Conservation (phyloP, 2,329 filamentous ascomycete species). For the Pseudopyrenochaeta lycopersici region DNA sequence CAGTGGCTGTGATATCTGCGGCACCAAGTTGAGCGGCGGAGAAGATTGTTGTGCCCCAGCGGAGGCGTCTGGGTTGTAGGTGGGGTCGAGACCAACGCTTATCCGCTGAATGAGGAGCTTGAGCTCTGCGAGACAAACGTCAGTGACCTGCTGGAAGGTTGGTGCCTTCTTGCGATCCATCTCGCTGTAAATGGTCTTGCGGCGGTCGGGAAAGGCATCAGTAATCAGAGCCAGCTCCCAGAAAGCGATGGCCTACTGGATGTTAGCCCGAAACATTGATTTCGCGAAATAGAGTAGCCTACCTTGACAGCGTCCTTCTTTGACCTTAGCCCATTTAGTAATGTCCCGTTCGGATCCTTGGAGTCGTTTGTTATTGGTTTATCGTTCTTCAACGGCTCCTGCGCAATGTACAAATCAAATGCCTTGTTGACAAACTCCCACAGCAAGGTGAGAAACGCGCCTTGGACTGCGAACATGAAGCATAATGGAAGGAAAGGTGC, state of each 20-base stretch:
- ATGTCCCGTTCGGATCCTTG: constrained; percentile 89
- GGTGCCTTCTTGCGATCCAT: constrained; percentile 83
- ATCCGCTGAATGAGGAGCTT: constrained; percentile 74
- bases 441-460: constrained; percentile 72
- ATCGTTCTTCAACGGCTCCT: constrained; percentile 84
- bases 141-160: constrained; percentile 81
- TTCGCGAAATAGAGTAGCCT: constrained; percentile 31
- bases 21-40: constrained; percentile 56
- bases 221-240: constrained; percentile 90
- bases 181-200: constrained; percentile 85
- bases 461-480: constrained; percentile 62
- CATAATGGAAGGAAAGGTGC: constrained; percentile 64
- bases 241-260: constrained; percentile 78
- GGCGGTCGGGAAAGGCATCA: constrained; percentile 74
- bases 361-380: constrained; percentile 84
- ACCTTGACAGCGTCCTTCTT: constrained; percentile 82
- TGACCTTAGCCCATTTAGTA: constrained; percentile 82
- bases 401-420: constrained; percentile 82
- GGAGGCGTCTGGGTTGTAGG: constrained; percentile 25
- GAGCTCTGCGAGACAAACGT: constrained; percentile 74
- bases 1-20: constrained; percentile 59
- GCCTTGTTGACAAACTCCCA: constrained; percentile 81
- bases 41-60: constrained; percentile 22
- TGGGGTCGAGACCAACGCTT: constrained; percentile 55
- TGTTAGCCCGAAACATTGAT: constrained; percentile 12